These are phyloP conservation scores for Lasiodiplodia citricola DNA, from an alignment of 2,329 filamentous ascomycete species.

Conservation along the genomic window DNA sequence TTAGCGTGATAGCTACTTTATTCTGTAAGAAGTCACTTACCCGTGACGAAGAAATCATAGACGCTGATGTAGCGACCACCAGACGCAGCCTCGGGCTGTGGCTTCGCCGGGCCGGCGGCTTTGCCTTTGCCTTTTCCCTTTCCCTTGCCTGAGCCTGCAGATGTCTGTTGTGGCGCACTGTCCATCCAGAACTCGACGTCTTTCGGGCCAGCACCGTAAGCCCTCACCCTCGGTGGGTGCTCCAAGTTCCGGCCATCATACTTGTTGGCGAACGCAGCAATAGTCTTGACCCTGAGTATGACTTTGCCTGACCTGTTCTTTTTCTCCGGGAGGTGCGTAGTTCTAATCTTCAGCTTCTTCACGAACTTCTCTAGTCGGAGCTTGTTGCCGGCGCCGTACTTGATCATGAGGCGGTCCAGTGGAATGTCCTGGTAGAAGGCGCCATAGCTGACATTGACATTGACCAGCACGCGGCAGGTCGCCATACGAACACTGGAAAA, in stretches of 20 bases:
- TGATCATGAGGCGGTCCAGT: slow-evolving; percentile 42
- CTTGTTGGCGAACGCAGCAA: slow-evolving; percentile 44
- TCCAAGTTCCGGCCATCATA: slow-evolving; percentile 40
- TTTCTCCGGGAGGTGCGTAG: slow-evolving; percentile 44
- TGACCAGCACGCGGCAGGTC: slow-evolving; percentile 63
- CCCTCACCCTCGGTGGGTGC: slow-evolving; percentile 31
- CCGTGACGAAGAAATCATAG: slow-evolving; percentile 22
- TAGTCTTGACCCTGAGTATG: slow-evolving; percentile 46
- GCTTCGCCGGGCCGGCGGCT: slow-evolving; percentile 4
- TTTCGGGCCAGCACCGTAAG: slow-evolving; percentile 5
- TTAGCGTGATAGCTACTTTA: neutral
- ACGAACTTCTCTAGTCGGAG: slow-evolving; percentile 43
- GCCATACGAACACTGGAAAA: slow-evolving; percentile 66
- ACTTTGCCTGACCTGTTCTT: slow-evolving; percentile 41
- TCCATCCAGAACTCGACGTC: slow-evolving; percentile 24
- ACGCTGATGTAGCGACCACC: slow-evolving; percentile 20
- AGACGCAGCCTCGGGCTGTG: neutral
- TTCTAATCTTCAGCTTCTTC: slow-evolving; percentile 44
- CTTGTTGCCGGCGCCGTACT: slow-evolving; percentile 29
- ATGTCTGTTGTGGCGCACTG: neutral
- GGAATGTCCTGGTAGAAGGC: slow-evolving; percentile 61
- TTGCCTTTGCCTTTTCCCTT: slow-evolving; percentile 5
- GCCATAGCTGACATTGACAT: slow-evolving; percentile 66
- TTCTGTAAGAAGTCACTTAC: neutral
- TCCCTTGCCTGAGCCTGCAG: neutral